phyloP scores from a whole-genome alignment of 192 early-diverging fungal genomes.

The Coemansia sp. region DNA sequence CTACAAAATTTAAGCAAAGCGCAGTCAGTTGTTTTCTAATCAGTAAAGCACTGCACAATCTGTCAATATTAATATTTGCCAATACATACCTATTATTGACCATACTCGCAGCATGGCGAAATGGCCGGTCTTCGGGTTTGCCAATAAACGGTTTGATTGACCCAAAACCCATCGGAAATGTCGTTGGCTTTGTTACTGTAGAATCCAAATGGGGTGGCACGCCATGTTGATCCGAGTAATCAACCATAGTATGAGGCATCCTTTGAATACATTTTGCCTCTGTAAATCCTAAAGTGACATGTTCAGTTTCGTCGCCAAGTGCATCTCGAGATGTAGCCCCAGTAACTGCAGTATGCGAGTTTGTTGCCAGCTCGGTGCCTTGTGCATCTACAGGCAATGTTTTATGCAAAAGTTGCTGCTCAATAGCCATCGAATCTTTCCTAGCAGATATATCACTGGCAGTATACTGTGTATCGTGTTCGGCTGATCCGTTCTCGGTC shows the following conservation, averaged over 20 bases:
- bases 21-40: neutral
- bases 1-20: neutral
- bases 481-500: neutral
- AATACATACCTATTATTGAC: constrained; percentile 11
- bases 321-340: neutral
- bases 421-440: neutral
- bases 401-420: neutral
- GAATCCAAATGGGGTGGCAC: neutral
- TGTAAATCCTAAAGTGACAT: neutral
- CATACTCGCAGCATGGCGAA: constrained; percentile 6
- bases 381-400: neutral
- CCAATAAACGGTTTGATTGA: constrained; percentile 47
- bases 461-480: neutral
- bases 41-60: neutral
- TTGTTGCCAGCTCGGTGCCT: neutral
- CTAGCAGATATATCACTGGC: neutral
- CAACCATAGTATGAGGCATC: constrained; percentile 10
- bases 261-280: constrained; percentile 14
- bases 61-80: neutral
- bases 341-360: neutral
- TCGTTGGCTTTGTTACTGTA: neutral
- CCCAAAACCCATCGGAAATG: constrained; percentile 41
- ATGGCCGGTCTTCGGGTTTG: constrained; percentile 28
- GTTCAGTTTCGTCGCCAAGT: neutral
- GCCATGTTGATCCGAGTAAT: constrained; percentile 15